Evolutionary conservation across 164 flowering plant species (phyloP).

Genomic region (Nymphaea colorata): DNA sequence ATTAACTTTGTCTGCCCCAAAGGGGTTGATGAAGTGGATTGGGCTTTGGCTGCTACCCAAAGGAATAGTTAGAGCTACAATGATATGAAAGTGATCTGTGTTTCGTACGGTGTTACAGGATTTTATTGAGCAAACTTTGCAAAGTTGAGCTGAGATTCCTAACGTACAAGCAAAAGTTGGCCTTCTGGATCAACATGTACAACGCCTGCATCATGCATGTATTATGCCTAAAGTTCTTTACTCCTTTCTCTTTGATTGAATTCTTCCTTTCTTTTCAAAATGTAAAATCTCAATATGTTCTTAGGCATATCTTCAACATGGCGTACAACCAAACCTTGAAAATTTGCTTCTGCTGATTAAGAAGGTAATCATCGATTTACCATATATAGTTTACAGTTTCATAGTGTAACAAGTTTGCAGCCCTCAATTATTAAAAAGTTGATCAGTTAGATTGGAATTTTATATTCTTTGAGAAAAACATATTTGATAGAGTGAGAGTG

Average conservation of each 20-base stretch:
- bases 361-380: slow-evolving; percentile 33
- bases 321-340: slow-evolving; percentile 60
- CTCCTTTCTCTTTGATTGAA: not conserved
- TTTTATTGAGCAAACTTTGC: slow-evolving; percentile 43
- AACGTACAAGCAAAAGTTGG: slow-evolving; percentile 66
- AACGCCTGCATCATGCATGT: slow-evolving; percentile 98
- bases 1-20: too few relatives aligned
- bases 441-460: too few relatives aligned
- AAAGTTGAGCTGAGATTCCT: slow-evolving; percentile 52
- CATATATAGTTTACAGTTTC: too few relatives aligned
- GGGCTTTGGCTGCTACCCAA: too few relatives aligned
- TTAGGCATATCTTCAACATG: slow-evolving; percentile 79
- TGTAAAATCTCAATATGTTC: not conserved
- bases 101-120: slow-evolving; percentile 25
- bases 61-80: too few relatives aligned
- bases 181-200: slow-evolving; percentile 98
- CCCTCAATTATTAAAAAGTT: too few relatives aligned
- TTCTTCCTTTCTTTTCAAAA: too few relatives aligned
- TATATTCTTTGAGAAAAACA: too few relatives aligned
- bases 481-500: not conserved
- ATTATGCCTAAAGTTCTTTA: slow-evolving; percentile 14
- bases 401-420: too few relatives aligned
- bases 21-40: too few relatives aligned
- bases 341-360: slow-evolving; percentile 46
- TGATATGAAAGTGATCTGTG: not conserved